Conservation (phyloP, 1,284 basidiomycete species). For the Testicularia cyperi region DNA sequence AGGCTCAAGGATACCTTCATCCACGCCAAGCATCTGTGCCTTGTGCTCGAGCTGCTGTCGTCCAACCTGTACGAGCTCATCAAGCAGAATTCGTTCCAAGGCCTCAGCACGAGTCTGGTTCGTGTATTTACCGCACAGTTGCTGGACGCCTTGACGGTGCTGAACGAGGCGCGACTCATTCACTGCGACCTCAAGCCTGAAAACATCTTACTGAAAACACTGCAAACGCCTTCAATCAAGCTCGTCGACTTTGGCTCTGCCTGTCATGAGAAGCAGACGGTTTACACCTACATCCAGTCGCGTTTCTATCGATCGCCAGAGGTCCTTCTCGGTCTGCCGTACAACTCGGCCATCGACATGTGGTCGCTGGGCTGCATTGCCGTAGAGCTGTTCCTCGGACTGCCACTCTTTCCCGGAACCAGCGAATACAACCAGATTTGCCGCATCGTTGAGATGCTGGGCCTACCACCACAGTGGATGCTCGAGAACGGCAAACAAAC, state of each 20-base stretch:
- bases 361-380: constrained; percentile 95
- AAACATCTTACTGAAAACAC: constrained; percentile 58
- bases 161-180: constrained; percentile 92
- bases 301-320: constrained; percentile 98
- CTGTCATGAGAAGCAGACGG: constrained; percentile 96
- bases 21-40: constrained; percentile 90
- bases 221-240: constrained; percentile 97
- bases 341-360: constrained; percentile 92
- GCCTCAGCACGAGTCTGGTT: constrained; percentile 90
- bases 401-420: constrained; percentile 95
- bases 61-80: constrained; percentile 99
- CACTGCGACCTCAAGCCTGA: constrained; percentile 92
- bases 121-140: constrained; percentile 97
- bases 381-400: constrained; percentile 92
- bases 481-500: constrained; percentile 95
- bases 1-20: constrained; percentile 95
- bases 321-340: constrained; percentile 90
- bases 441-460: constrained; percentile 96
- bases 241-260: constrained; percentile 99
- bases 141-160: constrained; percentile 83
- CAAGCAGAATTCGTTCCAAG: constrained; percentile 99
- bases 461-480: constrained; percentile 87
- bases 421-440: constrained; percentile 99
- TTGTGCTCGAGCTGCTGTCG: constrained; percentile 95
- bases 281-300: constrained; percentile 99